Base-by-base conservation (phyloP, 2,329 filamentous ascomycete genomes). In the Talaromyces amestolkiae region DNA sequence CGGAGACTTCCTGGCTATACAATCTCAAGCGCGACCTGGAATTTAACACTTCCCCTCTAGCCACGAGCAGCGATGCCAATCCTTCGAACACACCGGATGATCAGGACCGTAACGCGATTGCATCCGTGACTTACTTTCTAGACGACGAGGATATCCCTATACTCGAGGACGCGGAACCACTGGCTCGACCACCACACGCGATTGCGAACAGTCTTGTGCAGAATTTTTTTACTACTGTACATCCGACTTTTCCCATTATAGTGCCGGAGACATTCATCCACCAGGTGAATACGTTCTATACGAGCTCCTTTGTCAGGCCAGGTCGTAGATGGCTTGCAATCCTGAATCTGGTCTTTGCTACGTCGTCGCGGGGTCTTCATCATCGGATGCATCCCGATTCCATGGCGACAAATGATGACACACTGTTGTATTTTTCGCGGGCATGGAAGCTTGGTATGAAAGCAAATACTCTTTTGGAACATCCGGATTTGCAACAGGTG, bases 301-400 rank as follows among this genome's bases (percentile, higher is more conserved):
- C 69, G 19, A 67, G 71, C 31, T 68, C 73, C 9, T 72, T 70
- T 37, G 68, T 76, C 19, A 71, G 74, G 64, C 77, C 78, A 17
- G 77, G 77, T 1, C 76, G 73, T 51, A 73, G 74, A 65, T 80
- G 78, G 78, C 70, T 81, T 54, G 78, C 79, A 10, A 76, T 80
- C 31, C 68, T 82, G 49, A 81, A 82, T 65, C 63, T 81, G 31
- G 74, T 82, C 17, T 80, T 82, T 68, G 80, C 80, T 24, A 79
- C 81, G 61, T 76, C 76, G 19, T 75, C 77, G 27, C 75, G 73
- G 68, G 75, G 79, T 64, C 73, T 72, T 4, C 41, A 66, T 7
- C 70, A 74, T 27, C 69, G 78, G 9, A 66, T 74, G 27, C 70
- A 76, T 47, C 68, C 69, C 31, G 68, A 71, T 3, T 71, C 69